Evolutionary conservation across 495 filamentous ascomycete species (phyloP), one percentile per base, ranked within the genome.

Genomic region (Achaetomiella virescens): DNA sequence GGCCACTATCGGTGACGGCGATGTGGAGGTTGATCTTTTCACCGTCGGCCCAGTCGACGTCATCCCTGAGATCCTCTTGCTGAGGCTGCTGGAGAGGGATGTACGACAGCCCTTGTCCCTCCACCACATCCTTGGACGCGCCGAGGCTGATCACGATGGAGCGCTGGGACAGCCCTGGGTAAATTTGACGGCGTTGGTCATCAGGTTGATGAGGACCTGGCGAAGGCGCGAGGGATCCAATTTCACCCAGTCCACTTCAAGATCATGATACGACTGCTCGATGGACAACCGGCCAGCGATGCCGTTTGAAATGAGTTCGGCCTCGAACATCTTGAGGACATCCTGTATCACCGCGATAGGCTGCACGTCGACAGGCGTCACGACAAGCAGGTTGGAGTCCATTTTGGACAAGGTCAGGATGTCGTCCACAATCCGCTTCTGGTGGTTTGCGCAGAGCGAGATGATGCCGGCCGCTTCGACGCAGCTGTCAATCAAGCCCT

Each of bases 161-260:
- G 48, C 84, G 76, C 55, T 75, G 75, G 2, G 74, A 9, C 74
- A 71, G n/a, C 72, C 66, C 40, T 79, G 76, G 10, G 87, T 91
- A 62, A 91, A 92, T 61, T 91, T 91, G 66, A 92, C 88, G 11
- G 88, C 85, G 60, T 92, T 91, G 6, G 84, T 87, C 61, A 87
- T 78, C 3, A 91, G 74, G 60, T 91, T 91, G 57, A 91, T 86
- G 2, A 90, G 69, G 2, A 95, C 87, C 65, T 93, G 90, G 35
- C 86, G 74, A 40, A 92, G 81, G 8, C 88, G 77, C 17, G 84
- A 85, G 1, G 90, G 86, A 66, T 96, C 90, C 12, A 90, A 70
- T 53, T 82, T 83, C 10, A 91, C 86, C 86, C 87, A 92, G 45
- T 90, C 81, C 24, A 95, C 71, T 0, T 68, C 74, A 15, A 87